Base-by-base conservation (phyloP, 1,284 basidiomycete genomes). In the Ceratobasidium sp. region DNA sequence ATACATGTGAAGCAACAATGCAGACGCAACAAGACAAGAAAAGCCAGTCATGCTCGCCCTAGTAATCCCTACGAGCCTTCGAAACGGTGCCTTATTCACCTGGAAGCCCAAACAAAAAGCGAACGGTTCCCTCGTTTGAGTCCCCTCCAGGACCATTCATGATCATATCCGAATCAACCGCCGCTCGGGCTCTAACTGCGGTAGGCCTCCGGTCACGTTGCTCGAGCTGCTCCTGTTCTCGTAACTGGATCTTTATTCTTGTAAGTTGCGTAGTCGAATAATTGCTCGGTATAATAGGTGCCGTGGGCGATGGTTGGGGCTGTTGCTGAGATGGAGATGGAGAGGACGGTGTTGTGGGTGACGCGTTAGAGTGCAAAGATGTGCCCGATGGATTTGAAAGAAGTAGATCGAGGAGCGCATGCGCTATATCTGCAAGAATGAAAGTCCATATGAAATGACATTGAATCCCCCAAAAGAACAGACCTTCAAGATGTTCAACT, bases 91-190 rank as follows among this genome's bases (percentile, higher is more conserved):
- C 34, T 69, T 32, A 70, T 45, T 70, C 67, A n/a, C 67, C 67
- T 3, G 67, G 67, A 41, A 70, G 26, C 1, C 86, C 88, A 77
- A 93, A 96, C 75, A 94, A 81, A 80, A 94, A 96, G 74, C 94
- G 83, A 16, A 94, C 89, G 5, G 93, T 95, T 28, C 89, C 91
- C 76, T 94, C 92, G 77, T 93, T 93, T 78, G 87, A 86, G 16
- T 92, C 92, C 41, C 93, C 82, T 10, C 10, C 18, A 18, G 92
- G 92, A 41, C 93, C 28, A 88, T 73, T 64, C 74, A 76, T 74
- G 50, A 75, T n/a, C 62, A 80, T 80, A 55, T 82, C 80, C 53
- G 83, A 84, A 64, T 83, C 84, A 72, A 84, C 74, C 41, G 82
- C 83, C 71, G 82, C 85, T 18, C 82, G 82, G 74, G 60, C 69